These are phyloP conservation scores for Fusarium luffae DNA, from an alignment of 2,329 filamentous ascomycete species.

Conservation along the genomic window DNA sequence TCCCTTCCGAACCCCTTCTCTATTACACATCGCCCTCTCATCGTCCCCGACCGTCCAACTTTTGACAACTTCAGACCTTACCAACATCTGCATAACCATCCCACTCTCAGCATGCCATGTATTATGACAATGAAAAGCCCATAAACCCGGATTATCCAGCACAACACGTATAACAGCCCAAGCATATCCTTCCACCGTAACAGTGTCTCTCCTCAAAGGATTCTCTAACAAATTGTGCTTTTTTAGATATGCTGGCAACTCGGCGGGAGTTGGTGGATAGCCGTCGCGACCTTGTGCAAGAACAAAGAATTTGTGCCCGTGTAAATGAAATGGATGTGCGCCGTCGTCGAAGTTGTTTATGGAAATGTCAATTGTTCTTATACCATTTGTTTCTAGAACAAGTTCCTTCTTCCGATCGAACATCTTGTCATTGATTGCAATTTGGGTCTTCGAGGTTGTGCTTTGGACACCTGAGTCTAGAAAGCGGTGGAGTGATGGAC, in stretches of 20 bases:
- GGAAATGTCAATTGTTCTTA: constrained; percentile 65
- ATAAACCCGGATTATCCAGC: constrained; percentile 67
- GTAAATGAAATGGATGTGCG: constrained; percentile 63
- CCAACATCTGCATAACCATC: constrained; percentile 68
- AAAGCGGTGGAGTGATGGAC: constrained; percentile 52
- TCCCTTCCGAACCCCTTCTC: constrained; percentile 47
- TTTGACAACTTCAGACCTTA: constrained; percentile 45
- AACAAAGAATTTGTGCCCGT: constrained; percentile 68
- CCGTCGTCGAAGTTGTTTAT: constrained; percentile 70
- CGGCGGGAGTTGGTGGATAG: constrained; percentile 48
- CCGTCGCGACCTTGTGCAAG: constrained; percentile 48
- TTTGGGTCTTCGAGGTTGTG: neutral
- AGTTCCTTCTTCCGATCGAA: constrained; percentile 51
- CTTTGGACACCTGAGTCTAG: constrained; percentile 42
- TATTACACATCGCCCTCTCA: constrained; percentile 45
- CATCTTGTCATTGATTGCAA: constrained; percentile 47
- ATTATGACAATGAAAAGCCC: constrained; percentile 70
- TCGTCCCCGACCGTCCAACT: constrained; percentile 42
- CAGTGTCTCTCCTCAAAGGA: constrained; percentile 55
- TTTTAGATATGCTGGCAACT: constrained; percentile 43
- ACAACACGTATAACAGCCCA: constrained; percentile 66
- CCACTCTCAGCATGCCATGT: constrained; percentile 69
- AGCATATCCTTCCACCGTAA: constrained; percentile 64
- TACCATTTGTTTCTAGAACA: constrained; percentile 61
- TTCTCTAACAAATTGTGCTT: constrained; percentile 44